These are phyloP conservation scores for Aureobasidium sp. DNA, from an alignment of 2,329 filamentous ascomycete genomes.

Conservation along the genomic window DNA sequence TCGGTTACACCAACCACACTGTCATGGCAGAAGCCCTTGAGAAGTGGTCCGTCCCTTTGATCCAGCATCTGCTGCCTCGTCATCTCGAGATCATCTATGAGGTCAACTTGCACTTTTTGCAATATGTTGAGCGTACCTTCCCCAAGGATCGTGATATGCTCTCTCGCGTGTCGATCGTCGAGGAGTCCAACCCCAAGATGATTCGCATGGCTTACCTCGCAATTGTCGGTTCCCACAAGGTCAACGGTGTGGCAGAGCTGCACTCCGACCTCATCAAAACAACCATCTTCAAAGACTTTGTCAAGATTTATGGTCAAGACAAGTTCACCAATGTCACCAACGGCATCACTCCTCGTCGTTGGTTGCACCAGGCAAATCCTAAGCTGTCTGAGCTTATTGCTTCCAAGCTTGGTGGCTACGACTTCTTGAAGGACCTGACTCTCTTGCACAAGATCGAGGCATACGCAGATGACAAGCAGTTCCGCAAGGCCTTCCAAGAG, in stretches of 20 bases:
- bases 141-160: conserved; percentile 85
- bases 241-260: conserved; percentile 95
- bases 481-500: conserved; percentile 89
- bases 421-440: conserved; percentile 86
- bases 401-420: conserved; percentile 74
- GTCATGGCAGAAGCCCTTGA: conserved; percentile 94
- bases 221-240: conserved; percentile 96
- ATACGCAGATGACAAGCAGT: conserved; percentile 77
- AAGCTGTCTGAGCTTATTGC: conserved; percentile 86
- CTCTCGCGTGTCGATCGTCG: conserved; percentile 85
- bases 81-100: conserved; percentile 98
- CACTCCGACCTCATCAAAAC: conserved; percentile 98
- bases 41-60: conserved; percentile 92
- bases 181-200: conserved; percentile 96
- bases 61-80: conserved; percentile 87
- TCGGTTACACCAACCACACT: conserved; percentile 98
- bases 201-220: conserved; percentile 94
- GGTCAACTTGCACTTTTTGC: conserved; percentile 91
- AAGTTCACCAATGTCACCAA: conserved; percentile 99
- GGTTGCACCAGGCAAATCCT: conserved; percentile 96
- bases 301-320: conserved; percentile 87
- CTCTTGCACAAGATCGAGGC: conserved; percentile 77
- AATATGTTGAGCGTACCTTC: conserved; percentile 82
- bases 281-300: conserved; percentile 99
- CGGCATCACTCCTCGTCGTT: conserved; percentile 89